Evolutionary conservation across 1,284 basidiomycete species (phyloP).

Genomic region (Rhodofomes roseus): DNA sequence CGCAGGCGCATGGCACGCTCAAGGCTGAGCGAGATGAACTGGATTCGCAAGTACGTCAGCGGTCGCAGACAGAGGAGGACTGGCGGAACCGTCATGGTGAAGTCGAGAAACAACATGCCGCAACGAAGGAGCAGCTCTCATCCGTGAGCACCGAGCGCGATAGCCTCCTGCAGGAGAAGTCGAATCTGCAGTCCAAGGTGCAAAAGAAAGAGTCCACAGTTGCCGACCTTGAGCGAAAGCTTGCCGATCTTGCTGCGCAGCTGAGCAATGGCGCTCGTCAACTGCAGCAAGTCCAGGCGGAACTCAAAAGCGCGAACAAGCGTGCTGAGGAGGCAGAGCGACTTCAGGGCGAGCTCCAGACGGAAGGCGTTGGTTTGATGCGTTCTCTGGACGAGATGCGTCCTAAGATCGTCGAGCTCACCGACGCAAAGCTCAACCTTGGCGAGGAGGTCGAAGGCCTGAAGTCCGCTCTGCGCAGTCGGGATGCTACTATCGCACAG

Average conservation of each 20-base stretch:
- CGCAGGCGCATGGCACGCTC: slow-evolving; percentile 50
- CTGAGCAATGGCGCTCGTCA: slow-evolving; percentile 50
- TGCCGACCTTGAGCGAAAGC: slow-evolving; percentile 52
- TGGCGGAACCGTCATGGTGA: slow-evolving; percentile 43
- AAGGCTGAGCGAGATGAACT: slow-evolving; percentile 60
- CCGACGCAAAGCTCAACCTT: slow-evolving; percentile 62
- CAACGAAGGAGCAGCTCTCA: slow-evolving; percentile 40
- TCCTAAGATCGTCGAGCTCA: slow-evolving; percentile 79
- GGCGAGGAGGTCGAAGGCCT: slow-evolving; percentile 58
- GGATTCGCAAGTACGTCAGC: slow-evolving; percentile 39
- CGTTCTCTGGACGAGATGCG: slow-evolving; percentile 78
- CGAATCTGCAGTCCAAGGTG: slow-evolving; percentile 43
- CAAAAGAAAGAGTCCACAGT: slow-evolving; percentile 42
- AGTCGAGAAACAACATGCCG: slow-evolving; percentile 39
- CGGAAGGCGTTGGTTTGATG: slow-evolving; percentile 70
- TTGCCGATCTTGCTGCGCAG: slow-evolving; percentile 51
- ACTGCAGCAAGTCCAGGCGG: slow-evolving; percentile 55
- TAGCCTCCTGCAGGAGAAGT: slow-evolving; percentile 43
- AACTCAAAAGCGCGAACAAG: slow-evolving; percentile 54
- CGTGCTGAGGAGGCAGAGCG: slow-evolving; percentile 73
- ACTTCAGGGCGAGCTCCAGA: slow-evolving; percentile 64
- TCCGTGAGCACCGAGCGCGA: slow-evolving; percentile 44
- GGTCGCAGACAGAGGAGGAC: slow-evolving; percentile 39
- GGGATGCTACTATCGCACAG: slow-evolving; percentile 55
- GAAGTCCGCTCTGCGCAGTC: slow-evolving; percentile 47